phyloP scores from a whole-genome alignment of 805 yeast genomes.

The Metschnikowia aberdeeniae region DNA sequence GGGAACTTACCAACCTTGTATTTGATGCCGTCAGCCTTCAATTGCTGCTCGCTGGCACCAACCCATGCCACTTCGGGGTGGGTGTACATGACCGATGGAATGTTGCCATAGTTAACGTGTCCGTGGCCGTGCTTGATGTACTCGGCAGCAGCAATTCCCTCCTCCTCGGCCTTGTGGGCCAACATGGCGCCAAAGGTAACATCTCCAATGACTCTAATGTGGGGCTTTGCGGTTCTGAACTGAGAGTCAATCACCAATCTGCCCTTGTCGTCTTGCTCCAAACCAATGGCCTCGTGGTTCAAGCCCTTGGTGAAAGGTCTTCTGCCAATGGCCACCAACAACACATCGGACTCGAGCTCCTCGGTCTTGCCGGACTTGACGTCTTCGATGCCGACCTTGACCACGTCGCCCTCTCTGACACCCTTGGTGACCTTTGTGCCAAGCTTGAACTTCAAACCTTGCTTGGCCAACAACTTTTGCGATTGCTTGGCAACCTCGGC shows the following conservation, averaged over 20 bases:
- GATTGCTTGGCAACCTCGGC: slow-evolving; percentile 87
- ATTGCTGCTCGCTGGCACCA: slow-evolving; percentile 92
- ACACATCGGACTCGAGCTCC: slow-evolving; percentile 81
- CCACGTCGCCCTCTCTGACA: slow-evolving; percentile 82
- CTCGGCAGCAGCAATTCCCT: slow-evolving; percentile 98
- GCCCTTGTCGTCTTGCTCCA: slow-evolving; percentile 89
- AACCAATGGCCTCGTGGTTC: slow-evolving; percentile 80
- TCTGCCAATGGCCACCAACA: slow-evolving; percentile 97
- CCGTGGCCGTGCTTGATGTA: slow-evolving; percentile 91
- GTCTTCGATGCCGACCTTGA: slow-evolving; percentile 82
- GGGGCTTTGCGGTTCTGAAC: slow-evolving; percentile 86
- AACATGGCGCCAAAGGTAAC: slow-evolving; percentile 98
- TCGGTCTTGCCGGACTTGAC: slow-evolving; percentile 81
- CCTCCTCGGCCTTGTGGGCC: slow-evolving; percentile 99
- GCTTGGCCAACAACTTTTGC: slow-evolving; percentile 87
- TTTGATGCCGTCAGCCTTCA: slow-evolving; percentile 86
- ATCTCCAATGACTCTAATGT: slow-evolving; percentile 97
- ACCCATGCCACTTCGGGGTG: slow-evolving; percentile 99
- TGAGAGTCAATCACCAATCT: slow-evolving; percentile 91
- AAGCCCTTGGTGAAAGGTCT: slow-evolving; percentile 93
- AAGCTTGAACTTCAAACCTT: slow-evolving; percentile 89
- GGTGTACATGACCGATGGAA: slow-evolving; percentile 98
- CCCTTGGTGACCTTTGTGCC: slow-evolving; percentile 90
- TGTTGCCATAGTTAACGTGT: slow-evolving; percentile 96
- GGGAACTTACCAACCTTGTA: slow-evolving; percentile 98